phyloP scores from a whole-genome alignment of 345 rosid genomes.

The Kernera saxatilis region DNA sequence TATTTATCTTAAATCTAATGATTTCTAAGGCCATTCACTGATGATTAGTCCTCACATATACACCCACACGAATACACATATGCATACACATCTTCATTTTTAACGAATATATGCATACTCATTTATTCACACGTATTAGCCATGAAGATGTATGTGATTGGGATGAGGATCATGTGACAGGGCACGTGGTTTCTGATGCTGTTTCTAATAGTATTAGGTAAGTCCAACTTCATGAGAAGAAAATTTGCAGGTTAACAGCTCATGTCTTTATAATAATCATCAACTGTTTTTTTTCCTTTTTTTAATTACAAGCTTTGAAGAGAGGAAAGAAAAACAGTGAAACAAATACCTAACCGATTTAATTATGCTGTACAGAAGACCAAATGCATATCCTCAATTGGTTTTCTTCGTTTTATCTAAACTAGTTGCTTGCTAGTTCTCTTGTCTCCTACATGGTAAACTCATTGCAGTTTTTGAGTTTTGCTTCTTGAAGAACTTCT shows the following conservation, averaged over 20 bases:
- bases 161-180: slow-evolving; percentile 22
- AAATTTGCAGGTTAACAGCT: slow-evolving; percentile 26
- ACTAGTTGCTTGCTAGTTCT: background rate
- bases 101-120: background rate
- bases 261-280: background rate
- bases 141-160: background rate
- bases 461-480: slow-evolving; percentile 6
- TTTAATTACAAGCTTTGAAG: background rate
- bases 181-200: slow-evolving; percentile 29
- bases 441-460: slow-evolving; percentile 74
- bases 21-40: slow-evolving; percentile 6
- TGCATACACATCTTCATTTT: no score
- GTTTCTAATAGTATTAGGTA: background rate
- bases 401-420: background rate
- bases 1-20: slow-evolving; percentile 3
- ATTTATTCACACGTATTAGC: slow-evolving; percentile 9
- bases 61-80: no score
- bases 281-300: background rate
- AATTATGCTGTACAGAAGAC: background rate
- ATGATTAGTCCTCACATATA: background rate
- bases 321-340: background rate
- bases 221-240: slow-evolving; percentile 19
- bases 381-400: background rate
- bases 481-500: background rate
- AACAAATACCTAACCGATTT: background rate